phyloP scores from a whole-genome alignment of 352 stramenopile species.

The Nothophytophthora sp. region DNA sequence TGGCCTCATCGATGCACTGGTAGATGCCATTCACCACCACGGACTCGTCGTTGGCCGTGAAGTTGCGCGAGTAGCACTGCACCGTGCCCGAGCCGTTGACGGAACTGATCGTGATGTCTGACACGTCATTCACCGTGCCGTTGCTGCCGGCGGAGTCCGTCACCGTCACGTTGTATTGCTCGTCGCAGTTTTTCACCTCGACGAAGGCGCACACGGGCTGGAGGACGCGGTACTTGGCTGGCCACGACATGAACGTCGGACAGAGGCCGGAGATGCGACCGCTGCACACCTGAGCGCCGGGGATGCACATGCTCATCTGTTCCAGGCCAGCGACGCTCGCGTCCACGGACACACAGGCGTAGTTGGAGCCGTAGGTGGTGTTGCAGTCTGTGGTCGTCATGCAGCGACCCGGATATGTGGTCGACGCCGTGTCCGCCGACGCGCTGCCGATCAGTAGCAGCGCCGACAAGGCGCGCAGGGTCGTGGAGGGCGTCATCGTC shows the following conservation, averaged over 20 bases:
- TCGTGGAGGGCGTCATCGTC: slow-evolving; percentile 13
- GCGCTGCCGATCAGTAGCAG: slow-evolving; percentile 15
- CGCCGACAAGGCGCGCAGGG: slow-evolving; percentile 7
- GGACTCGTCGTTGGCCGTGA: slow-evolving; percentile 43
- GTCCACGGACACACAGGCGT: slow-evolving; percentile 73
- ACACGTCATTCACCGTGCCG: slow-evolving; percentile 18
- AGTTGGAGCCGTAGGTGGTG: slow-evolving; percentile 49
- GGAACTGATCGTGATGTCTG: slow-evolving; percentile 14
- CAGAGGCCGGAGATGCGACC: slow-evolving; percentile 62
- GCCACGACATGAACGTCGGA: slow-evolving; percentile 77
- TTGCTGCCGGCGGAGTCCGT: slow-evolving; percentile 24
- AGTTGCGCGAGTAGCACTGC: slow-evolving; percentile 72
- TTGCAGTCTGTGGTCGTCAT: slow-evolving; percentile 51
- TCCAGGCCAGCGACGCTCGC: slow-evolving; percentile 55
- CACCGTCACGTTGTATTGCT: slow-evolving; percentile 44
- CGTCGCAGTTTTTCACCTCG: slow-evolving; percentile 61
- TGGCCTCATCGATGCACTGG: slow-evolving; percentile 68
- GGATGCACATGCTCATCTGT: slow-evolving; percentile 73
- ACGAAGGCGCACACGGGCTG: slow-evolving; percentile 75
- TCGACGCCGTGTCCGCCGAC: slow-evolving; percentile 28
- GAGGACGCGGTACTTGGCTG: slow-evolving; percentile 64
- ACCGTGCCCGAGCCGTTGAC: slow-evolving; percentile 40
- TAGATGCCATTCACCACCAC: slow-evolving; percentile 74
- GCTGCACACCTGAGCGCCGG: slow-evolving; percentile 50
- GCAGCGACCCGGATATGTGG: slow-evolving; percentile 58